Evolutionary conservation across 805 yeast species (phyloP), one percentile per base, ranked within the genome.

Genomic region (Candida boleticola): DNA sequence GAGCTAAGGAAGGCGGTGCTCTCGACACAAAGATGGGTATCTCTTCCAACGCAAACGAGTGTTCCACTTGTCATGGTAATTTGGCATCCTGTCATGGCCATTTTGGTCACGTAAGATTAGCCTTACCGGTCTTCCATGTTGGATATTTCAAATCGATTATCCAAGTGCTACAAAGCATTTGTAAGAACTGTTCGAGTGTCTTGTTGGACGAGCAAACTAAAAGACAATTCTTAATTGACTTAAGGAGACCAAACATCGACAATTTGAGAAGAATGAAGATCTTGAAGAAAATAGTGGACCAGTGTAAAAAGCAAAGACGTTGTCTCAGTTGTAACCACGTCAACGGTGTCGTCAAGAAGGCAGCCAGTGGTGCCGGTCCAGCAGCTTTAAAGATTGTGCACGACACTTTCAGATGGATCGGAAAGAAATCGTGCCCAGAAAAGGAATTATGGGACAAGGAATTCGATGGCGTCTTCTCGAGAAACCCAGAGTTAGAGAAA

Each of bases 41-140:
- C 3, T 87, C 96, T 4, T 81, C 93, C 40, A 89, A 88, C 51
- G 65, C 83, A n/a, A 71, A 80, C 13, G 95, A 85, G 59, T 93
- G 99, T 71, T 62, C 78, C 11, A 95, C 98, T 0, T 93, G 99
- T 66, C 88, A 81, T 53, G 98, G 98, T 2, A 81, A 82, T 52
- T 68, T 93, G 49, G 96, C 96, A 0, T 79, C 96, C 1, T 93
- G 99, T 63, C 97, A 92, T 66, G 99, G 99, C 44, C 99, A 93
- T 68, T 93, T 93, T 62, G 99, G 99, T 32, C 97, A 95, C 57
- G 79, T 93, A 49, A 80, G 88, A 55, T 74, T 93, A 40, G 96
- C 98, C 0, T 71, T 93, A 35, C 99, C 99, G 1, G 98, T 90
- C 11, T 93, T 92, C 68, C 99, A 93, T 58, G 93, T 93, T 36